Base-by-base conservation (phyloP, 176 grass and related monocot genomes). In the Aegilops sharonensis region DNA sequence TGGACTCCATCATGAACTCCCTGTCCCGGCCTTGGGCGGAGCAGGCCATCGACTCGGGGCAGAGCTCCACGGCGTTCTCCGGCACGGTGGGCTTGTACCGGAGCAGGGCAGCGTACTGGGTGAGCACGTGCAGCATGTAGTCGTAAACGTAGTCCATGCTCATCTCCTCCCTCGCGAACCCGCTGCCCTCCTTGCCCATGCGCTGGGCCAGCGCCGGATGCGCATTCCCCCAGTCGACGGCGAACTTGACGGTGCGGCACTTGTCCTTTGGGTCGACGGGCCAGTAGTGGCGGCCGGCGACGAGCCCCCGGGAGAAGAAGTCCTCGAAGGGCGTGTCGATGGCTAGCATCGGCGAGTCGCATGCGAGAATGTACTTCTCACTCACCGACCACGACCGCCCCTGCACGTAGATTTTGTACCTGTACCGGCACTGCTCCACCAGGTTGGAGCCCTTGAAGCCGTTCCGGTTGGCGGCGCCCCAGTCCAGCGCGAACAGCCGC, bases 71-170 rank as follows among this genome's bases (percentile, higher is more conserved):
- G 18, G 97, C 97, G 2, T 88, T 91, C 1, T 92, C 89, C 31
- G 97, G 97, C 57, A 94, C 77, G 30, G 82, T 85, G 64, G 97
- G 97, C 78, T 85, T 96, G 80, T 95, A 98, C 7, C 83, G 91
- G 67, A 92, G 88, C 48, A 98, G 87, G 6, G 45, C 60, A 7
- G 97, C 92, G 72, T 95, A 98, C 72, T 87, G 65, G 5, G 40
- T 92, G 29, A 98, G 56, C 85, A 91, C 81, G 79, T 98, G 97
- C 59, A 98, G 31, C 97, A 98, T 95, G 90, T 98, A 98, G 64
- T 98, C 92, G 29, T 98, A 98, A 1, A 98, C 94, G 72, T 90
- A 92, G 29, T 94, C 91, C 93, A 98, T 95, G 67, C 54, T 80
- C 42, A 98, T 52, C 15, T 94, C 79, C 17, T 91, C 86, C 40